Conservation (phyloP, 2,329 filamentous ascomycete species). For the Arthroderma sp. region DNA sequence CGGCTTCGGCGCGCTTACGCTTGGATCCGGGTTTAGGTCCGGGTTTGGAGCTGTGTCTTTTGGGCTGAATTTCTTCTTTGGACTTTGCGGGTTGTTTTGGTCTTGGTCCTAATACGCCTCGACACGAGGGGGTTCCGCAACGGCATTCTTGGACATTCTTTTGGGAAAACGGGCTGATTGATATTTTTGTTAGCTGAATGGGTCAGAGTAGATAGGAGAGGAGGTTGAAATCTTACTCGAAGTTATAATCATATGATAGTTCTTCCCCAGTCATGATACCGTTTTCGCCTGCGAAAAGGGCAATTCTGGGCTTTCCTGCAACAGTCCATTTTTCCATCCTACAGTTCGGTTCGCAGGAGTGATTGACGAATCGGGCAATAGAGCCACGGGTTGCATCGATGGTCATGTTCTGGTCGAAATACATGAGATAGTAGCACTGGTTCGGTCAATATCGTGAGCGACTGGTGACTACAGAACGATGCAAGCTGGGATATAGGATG, state of each 20-base stretch:
- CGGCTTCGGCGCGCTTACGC: constrained; percentile 17
- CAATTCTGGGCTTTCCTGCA: constrained; percentile 85
- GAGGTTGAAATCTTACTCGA: constrained; percentile 38
- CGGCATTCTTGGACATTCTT: constrained; percentile 52
- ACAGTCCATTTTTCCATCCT: constrained; percentile 98
- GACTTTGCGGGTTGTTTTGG: constrained; percentile 34
- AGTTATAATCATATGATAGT: constrained; percentile 83
- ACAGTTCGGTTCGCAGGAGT: constrained; percentile 93
- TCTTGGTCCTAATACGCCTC: constrained; percentile 47
- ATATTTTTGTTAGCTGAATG: not conserved
- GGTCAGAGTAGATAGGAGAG: not conserved
- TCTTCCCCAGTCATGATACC: constrained; percentile 93
- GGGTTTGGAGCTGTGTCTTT: constrained; percentile 12
- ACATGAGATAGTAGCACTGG: constrained; percentile 96
- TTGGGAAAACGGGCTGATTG: constrained; percentile 39
- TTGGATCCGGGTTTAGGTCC: constrained; percentile 17
- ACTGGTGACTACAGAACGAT: not conserved
- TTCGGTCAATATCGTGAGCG: constrained; percentile 7
- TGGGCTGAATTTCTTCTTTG: constrained; percentile 13
- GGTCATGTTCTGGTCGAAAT: constrained; percentile 96
- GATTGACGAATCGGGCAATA: constrained; percentile 95
- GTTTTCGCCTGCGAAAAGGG: constrained; percentile 78
- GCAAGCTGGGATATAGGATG: too few species aligned
- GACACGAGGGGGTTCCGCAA: constrained; percentile 48
- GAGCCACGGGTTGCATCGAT: constrained; percentile 93